phyloP scores from a whole-genome alignment of 1,284 basidiomycete genomes.

The Ustilago vetiveriae region DNA sequence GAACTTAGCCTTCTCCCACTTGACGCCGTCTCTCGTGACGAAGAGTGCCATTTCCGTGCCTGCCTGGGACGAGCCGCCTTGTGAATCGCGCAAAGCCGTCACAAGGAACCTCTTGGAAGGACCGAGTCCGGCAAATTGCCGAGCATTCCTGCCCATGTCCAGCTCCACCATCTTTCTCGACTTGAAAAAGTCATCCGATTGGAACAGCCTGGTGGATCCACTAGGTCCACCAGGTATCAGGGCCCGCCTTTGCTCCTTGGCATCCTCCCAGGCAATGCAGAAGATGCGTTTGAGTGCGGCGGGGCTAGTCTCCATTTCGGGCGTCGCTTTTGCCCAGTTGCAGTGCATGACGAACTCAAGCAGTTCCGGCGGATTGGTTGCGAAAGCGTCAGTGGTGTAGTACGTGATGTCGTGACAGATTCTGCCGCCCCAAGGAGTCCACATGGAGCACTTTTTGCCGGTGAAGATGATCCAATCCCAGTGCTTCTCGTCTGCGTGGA shows the following conservation, averaged over 20 bases:
- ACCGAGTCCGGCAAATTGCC: slow-evolving; percentile 61
- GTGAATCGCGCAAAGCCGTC: slow-evolving; percentile 57
- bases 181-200: slow-evolving; percentile 62
- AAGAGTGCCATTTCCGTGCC: slow-evolving; percentile 61
- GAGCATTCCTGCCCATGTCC: slow-evolving; percentile 57
- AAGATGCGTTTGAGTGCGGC: slow-evolving; percentile 56
- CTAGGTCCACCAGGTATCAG: background rate
- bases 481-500: slow-evolving; percentile 61
- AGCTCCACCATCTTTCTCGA: slow-evolving; percentile 51
- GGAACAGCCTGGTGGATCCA: slow-evolving; percentile 51
- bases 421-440: slow-evolving; percentile 57
- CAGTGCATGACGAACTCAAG: slow-evolving; percentile 61
- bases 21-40: slow-evolving; percentile 56
- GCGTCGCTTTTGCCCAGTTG: slow-evolving; percentile 63
- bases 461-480: slow-evolving; percentile 60
- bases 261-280: slow-evolving; percentile 64
- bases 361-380: slow-evolving; percentile 44
- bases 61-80: slow-evolving; percentile 24
- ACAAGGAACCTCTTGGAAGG: slow-evolving; percentile 59
- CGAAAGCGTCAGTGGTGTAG: slow-evolving; percentile 62
- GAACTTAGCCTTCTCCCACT: slow-evolving; percentile 70
- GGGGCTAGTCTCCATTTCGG: slow-evolving; percentile 37
- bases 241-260: slow-evolving; percentile 6
- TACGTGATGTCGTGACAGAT: slow-evolving; percentile 68
- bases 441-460: slow-evolving; percentile 57